Evolutionary conservation across 2,329 filamentous ascomycete species (phyloP).

Genomic region (Penicillium sp.): DNA sequence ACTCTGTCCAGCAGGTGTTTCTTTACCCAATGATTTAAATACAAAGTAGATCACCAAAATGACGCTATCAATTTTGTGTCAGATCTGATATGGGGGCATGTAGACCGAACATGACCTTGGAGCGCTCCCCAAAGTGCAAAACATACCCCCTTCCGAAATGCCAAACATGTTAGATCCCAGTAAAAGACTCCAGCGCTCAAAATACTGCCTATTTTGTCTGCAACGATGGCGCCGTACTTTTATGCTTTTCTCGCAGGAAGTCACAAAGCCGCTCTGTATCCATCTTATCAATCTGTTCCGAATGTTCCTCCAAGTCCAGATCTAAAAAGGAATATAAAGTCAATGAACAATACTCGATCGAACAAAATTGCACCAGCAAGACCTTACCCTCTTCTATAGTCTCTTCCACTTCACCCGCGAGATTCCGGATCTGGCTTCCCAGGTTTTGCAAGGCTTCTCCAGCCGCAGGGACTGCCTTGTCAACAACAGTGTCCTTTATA

Average conservation of each 20-base stretch:
- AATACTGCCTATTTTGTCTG: constrained; percentile 5
- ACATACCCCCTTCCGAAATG: background rate
- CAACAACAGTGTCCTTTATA: constrained; percentile 17
- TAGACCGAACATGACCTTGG: background rate
- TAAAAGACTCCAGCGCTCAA: background rate
- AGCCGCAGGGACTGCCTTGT: constrained; percentile 10
- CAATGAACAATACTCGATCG: background rate
- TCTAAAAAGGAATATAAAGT: background rate
- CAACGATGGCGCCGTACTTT: constrained; percentile 18
- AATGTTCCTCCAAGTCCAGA: background rate
- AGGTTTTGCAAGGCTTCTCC: constrained; percentile 14
- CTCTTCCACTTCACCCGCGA: background rate
- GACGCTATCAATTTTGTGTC: background rate
- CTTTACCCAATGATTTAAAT: background rate
- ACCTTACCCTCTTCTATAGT: background rate
- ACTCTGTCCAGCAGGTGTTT: background rate
- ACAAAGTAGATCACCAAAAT: background rate
- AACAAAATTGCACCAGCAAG: background rate
- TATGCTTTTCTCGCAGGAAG: constrained; percentile 33
- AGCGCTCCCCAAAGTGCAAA: background rate
- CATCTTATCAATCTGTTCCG: constrained; percentile 28
- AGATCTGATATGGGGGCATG: background rate
- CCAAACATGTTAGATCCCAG: background rate
- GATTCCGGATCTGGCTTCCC: background rate
- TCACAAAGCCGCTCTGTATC: constrained; percentile 33